These are phyloP conservation scores for Colletotrichum sp. DNA, from an alignment of 2,329 filamentous ascomycete genomes.

Conservation along the genomic window DNA sequence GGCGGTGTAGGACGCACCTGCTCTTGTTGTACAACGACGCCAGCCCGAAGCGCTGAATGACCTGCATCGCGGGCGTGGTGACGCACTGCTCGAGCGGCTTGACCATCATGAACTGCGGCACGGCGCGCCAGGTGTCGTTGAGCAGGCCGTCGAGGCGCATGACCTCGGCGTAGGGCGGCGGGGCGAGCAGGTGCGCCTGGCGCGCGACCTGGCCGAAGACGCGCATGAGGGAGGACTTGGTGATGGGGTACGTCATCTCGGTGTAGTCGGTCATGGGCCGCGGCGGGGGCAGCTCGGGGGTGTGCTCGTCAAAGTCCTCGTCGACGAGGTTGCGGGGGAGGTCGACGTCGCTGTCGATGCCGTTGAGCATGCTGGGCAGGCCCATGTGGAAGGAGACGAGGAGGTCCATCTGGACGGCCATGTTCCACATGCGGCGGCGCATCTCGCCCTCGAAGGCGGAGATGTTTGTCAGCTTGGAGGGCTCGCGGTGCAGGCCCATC, in stretches of 20 bases:
- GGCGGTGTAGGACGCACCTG: slow-evolving; percentile 60
- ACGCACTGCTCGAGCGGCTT: slow-evolving; percentile 53
- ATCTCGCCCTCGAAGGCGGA: slow-evolving; percentile 60
- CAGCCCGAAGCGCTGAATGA: slow-evolving; percentile 61
- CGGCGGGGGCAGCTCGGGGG: slow-evolving; percentile 57
- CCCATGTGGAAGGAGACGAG: slow-evolving; percentile 72
- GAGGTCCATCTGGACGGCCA: slow-evolving; percentile 64
- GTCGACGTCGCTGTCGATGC: slow-evolving; percentile 67
- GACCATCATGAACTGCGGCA: slow-evolving; percentile 55
- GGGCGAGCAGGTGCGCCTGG: slow-evolving; percentile 53
- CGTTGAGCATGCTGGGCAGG: slow-evolving; percentile 69
- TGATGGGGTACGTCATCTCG: slow-evolving; percentile 58
- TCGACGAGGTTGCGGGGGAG: slow-evolving; percentile 69
- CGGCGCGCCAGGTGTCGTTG: slow-evolving; percentile 46
- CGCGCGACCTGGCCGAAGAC: slow-evolving; percentile 56
- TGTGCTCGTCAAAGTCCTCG: slow-evolving; percentile 66
- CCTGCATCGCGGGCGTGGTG: slow-evolving; percentile 48
- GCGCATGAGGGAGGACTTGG: slow-evolving; percentile 52
- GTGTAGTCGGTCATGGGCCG: slow-evolving; percentile 66
- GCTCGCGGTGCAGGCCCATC: slow-evolving; percentile 64
- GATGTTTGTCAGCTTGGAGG: slow-evolving; percentile 54
- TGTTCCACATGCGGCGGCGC: slow-evolving; percentile 58
- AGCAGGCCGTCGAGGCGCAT: slow-evolving; percentile 52
- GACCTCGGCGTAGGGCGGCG: slow-evolving; percentile 54
- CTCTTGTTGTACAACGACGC: slow-evolving; percentile 59